Evolutionary conservation across 768 basidiomycete species (phyloP), one percentile per base, ranked within the genome.

Genomic region (Russula griseocarnosa): DNA sequence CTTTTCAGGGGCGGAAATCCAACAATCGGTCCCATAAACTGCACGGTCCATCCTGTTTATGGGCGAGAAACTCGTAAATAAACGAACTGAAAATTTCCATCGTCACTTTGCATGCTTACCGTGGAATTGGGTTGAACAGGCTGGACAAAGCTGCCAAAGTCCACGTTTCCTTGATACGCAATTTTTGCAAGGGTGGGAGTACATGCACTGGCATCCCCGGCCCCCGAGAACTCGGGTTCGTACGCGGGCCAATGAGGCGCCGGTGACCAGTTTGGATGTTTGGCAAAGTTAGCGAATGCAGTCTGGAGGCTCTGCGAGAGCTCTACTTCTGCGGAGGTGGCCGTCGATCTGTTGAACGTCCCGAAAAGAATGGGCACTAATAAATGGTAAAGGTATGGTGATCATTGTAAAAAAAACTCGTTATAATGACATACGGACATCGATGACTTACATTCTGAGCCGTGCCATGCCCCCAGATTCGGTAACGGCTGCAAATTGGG

Each of bases 301-400:
- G 59, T 51, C 47, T 61, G 59, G 53, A 71, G 63, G 8, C 69
- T 73, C 20, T 55, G 24, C 1, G 72, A 73, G 28, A 73, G 59
- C 28, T 66, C 63, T 20, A 22, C 67, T 57, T 73, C 70, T 10
- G 67, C 38, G 0, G 64, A 47, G 1, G 72, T 69, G 0, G 72
- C 73, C 1, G 73, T 71, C 0, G 63, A 60, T 22, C 9, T 51
- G 42, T 71, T 73, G 68, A 65, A 72, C 0, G 72, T 72, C 13
- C 72, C 73, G 60, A 73, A 73, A n/a, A 73, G 64, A 44, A 69
- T 65, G 13, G 32, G 54, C 13, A 72, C 71, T 72, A 46, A 10
- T 4, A 11, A n/a, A 51, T 18, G 13, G 49, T 34, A 58, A 34
- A 30, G 3, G 46, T 8, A 16, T 58, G 16, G 22, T 24, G 24